A percentile compares a stretch with the other conserved stretches of the same genome.
These are phyloP conservation scores for Tanozyma kutaoensis DNA, from an alignment of 805 yeast genomes.

Conservation along the genomic window DNA sequence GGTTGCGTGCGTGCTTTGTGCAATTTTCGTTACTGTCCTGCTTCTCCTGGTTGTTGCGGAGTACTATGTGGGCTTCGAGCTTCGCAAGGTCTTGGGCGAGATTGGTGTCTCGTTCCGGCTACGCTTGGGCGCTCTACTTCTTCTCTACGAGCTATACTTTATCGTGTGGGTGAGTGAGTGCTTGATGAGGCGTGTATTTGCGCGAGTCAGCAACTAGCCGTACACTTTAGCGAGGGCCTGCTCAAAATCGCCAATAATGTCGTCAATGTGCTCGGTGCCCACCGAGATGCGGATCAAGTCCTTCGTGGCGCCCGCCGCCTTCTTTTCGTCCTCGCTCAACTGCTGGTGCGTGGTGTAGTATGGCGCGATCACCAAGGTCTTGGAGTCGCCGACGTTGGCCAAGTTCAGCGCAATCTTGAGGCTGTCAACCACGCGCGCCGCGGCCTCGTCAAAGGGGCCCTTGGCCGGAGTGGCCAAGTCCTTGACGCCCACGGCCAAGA, in stretches of 20 bases:
- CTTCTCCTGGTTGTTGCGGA: too few relatives aligned
- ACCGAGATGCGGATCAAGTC: slow-evolving; percentile 60
- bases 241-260: slow-evolving; percentile 24
- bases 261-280: slow-evolving; percentile 11
- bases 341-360: slow-evolving; percentile 95
- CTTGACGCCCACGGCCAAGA: slow-evolving; percentile 82
- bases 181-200: too few relatives aligned
- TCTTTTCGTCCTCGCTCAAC: slow-evolving; percentile 67
- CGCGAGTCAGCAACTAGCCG: slow-evolving; percentile 1
- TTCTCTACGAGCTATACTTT: too few relatives aligned
- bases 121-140: too few relatives aligned
- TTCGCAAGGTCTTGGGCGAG: too few relatives aligned
- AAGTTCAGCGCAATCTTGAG: slow-evolving; percentile 81
- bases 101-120: too few relatives aligned
- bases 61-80: too few relatives aligned
- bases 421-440: slow-evolving; percentile 73
- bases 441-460: slow-evolving; percentile 59
- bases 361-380: slow-evolving; percentile 92
- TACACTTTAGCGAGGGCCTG: slow-evolving; percentile 65
- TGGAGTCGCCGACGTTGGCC: slow-evolving; percentile 95
- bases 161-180: too few relatives aligned
- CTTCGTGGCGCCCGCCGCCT: slow-evolving; percentile 74
- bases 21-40: too few relatives aligned
- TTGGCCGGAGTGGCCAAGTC: slow-evolving; percentile 29
- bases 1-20: too few relatives aligned